Evolutionary conservation across 306 rosid genomes (phyloP), one percentile per base, ranked within the genome.

Genomic region (Spatholobus suberectus): DNA sequence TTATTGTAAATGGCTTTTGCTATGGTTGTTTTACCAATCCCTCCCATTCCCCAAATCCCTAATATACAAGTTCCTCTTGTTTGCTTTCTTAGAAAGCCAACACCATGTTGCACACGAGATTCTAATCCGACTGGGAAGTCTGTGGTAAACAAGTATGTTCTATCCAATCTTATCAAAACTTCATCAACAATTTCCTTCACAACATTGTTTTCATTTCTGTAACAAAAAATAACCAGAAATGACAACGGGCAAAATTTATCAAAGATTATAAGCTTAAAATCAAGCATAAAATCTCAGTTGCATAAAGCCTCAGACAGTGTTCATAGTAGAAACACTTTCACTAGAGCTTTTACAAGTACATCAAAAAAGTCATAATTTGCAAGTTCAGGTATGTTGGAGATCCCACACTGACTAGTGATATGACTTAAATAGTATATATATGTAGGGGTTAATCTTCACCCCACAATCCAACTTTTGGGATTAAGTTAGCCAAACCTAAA

Each of bases 31-130:
- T 67, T 67, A 12, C 73, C 73, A 37, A 67, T 38, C 3, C 73
- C 73, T 1, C 49, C 73, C 73, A 73, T 73, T 18, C 49, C 78
- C 65, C 78, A 73, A 4, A 73, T 52, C 1, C 78, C 78, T 73
- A 73, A 15, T 34, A 73, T 51, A 52, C 63, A 49, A 5, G 15
- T 12, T 27, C 61, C 38, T 27, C 0, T 10, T n/a, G n/a, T 49
- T 34, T 10, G 5, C 1, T 18, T 73, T 51, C 5, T 10, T 0
- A 73, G 1, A 11, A 51, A 10, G 38, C 8, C 4, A n/a, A 73
- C 18, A 8, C 8, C 65, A 5, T 6, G 65, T 12, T 73, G 51
- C 29, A 37, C n/a, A 37, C n/a, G 51, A 1, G 29, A 67, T 37
- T 35, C 29, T 37, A 67, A 12, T 54, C 78, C 46, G 1, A 34